These are phyloP conservation scores for Tagetes patula DNA, from an alignment of 129 eudicot species.

Conservation along the genomic window DNA sequence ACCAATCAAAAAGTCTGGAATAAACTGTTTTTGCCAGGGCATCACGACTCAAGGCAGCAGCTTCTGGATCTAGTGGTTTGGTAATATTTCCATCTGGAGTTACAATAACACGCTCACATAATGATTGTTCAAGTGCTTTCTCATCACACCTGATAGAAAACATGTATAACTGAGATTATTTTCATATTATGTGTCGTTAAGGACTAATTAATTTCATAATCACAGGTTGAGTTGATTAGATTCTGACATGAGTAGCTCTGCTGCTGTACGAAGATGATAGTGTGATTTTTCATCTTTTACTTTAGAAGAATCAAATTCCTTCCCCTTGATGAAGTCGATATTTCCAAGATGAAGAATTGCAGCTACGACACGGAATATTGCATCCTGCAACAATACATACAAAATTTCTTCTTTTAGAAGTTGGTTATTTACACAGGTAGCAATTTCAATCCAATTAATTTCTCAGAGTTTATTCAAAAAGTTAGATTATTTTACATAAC, in stretches of 20 bases:
- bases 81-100: conserved; percentile 98
- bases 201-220: not conserved
- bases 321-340: conserved; percentile 80
- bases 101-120: conserved; percentile 93
- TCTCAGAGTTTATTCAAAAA: not conserved
- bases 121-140: conserved; percentile 78
- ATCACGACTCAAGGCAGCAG: conserved; percentile 88
- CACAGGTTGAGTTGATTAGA: conserved; percentile 19
- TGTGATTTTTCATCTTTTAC: conserved; percentile 72
- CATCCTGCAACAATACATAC: conserved; percentile 54
- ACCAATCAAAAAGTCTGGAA: conserved; percentile 98
- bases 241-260: conserved; percentile 85
- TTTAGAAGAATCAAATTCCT: conserved; percentile 87
- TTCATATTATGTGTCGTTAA: conserved; percentile 1
- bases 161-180: conserved; percentile 7
- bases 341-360: conserved; percentile 98
- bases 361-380: conserved; percentile 96
- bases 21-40: conserved; percentile 94
- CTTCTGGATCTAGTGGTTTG: conserved; percentile 78
- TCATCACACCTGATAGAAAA: conserved; percentile 64
- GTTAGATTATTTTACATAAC: not conserved
- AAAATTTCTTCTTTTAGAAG: conserved; percentile 5
- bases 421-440: conserved; percentile 12
- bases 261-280: conserved; percentile 79
- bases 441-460: not conserved